These are phyloP conservation scores for Malassezia brasiliensis DNA, from an alignment of 1,284 basidiomycete species.

Conservation along the genomic window DNA sequence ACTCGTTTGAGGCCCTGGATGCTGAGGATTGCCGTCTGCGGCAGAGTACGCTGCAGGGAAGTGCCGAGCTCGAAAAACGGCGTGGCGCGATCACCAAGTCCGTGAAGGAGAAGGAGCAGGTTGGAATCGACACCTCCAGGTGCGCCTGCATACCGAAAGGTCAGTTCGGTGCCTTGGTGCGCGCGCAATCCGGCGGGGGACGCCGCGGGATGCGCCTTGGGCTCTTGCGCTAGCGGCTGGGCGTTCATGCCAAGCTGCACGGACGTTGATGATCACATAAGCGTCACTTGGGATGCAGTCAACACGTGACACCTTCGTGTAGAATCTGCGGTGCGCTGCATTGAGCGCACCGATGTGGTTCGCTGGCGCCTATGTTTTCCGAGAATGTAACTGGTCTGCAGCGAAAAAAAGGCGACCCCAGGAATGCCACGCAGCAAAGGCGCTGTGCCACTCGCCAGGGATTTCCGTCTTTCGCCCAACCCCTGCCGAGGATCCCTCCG, in stretches of 20 bases:
- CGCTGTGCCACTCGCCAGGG: neutral
- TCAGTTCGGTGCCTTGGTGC: neutral
- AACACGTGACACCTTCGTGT: too few species aligned
- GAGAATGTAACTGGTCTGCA: slow-evolving; percentile 1
- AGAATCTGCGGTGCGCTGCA: neutral
- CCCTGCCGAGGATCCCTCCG: neutral
- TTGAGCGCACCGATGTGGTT: neutral
- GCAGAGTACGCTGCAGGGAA: slow-evolving; percentile 59
- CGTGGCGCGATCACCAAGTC: slow-evolving; percentile 70
- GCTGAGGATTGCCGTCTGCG: slow-evolving; percentile 72
- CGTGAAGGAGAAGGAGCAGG: slow-evolving; percentile 72
- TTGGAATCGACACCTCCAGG: slow-evolving; percentile 77
- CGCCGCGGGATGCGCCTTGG: neutral
- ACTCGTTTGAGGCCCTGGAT: slow-evolving; percentile 71
- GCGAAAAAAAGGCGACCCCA: neutral
- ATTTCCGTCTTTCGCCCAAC: neutral
- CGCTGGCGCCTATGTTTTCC: neutral
- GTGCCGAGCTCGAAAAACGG: slow-evolving; percentile 67
- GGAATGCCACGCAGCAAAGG: neutral
- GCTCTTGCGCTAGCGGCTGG: neutral
- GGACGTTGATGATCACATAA: neutral
- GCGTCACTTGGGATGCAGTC: neutral
- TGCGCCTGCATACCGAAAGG: slow-evolving; percentile 55
- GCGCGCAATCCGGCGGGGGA: neutral
- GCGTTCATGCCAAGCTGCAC: neutral